Base-by-base conservation (phyloP, 192 early-diverging fungal genomes). In the Allomyces macrogynus region DNA sequence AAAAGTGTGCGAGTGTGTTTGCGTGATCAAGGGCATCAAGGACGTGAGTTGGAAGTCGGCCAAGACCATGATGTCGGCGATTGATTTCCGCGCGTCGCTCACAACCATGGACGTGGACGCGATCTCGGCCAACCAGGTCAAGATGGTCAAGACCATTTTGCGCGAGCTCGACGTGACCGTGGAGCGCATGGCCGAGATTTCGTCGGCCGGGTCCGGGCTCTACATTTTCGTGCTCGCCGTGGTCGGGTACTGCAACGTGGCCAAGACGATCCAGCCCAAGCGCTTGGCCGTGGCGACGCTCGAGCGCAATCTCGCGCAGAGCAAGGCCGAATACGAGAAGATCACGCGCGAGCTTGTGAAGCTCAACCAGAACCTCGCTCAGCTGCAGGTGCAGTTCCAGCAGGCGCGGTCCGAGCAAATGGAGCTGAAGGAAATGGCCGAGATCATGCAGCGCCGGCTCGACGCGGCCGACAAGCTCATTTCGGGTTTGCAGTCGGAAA, bases 211-310 rank as follows among this genome's bases (percentile, higher is more conserved):
- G 75, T 95, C 95, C 10, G 95, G 95, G 23, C 75, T 99, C 40
- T 90, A 91, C 27, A 86, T 93, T 74, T 99, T 95, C 93, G 97
- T 91, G 0, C 83, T 88, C 65, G 97, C 97, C 43, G 95, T 97
- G 77, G 92, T 97, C 16, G 84, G 81, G 60, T 99, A 84, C 67
- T 81, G 88, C n/a, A 84, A 88, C 63, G 98, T 99, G 62, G 70
- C 98, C 64, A 92, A 98, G 74, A 81, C 83, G 60, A 86, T 99
- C 57, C 95, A 90, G 20, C 97, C 97, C 20, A 79, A 98, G 65
- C 91, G 97, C 68, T 71, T 82, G 14, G 97, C 98, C 78, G 91
- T 99, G 11, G 71, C 79, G 61, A 72, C 86, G 65, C 78, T 99
- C 54, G 89, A 97, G 77, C 63, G 60, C 25, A 81, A 81, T 63